Conservation (phyloP, 352 stramenopile genomes). For the Phytophthora podocarpi region DNA sequence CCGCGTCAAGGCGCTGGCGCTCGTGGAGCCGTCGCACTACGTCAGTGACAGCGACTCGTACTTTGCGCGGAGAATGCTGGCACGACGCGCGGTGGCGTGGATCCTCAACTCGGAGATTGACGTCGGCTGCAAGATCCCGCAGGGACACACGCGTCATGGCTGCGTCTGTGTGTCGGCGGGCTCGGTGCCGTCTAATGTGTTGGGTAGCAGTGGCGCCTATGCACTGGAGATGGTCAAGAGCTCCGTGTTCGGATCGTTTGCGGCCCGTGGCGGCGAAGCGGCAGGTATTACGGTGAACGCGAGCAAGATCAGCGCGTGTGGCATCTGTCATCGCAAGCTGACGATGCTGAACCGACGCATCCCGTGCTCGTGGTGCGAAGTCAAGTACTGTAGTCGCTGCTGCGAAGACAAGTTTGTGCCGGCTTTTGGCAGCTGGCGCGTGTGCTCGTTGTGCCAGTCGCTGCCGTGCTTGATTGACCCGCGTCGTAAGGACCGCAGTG, state of each 20-base stretch:
- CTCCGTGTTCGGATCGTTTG: slow-evolving; percentile 84
- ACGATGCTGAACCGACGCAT: slow-evolving; percentile 79
- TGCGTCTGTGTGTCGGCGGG: slow-evolving; percentile 84
- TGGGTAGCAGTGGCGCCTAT: slow-evolving; percentile 75
- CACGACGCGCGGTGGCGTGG: slow-evolving; percentile 71
- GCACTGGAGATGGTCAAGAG: slow-evolving; percentile 86
- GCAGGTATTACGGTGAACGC: slow-evolving; percentile 80
- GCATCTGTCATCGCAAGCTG: slow-evolving; percentile 85
- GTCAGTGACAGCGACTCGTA: slow-evolving; percentile 76
- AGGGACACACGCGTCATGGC: slow-evolving; percentile 70
- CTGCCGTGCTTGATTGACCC: slow-evolving; percentile 85
- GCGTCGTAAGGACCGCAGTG: slow-evolving; percentile 71
- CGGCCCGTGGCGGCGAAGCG: slow-evolving; percentile 67
- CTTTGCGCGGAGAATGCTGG: slow-evolving; percentile 74
- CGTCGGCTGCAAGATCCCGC: slow-evolving; percentile 74
- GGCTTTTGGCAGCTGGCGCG: slow-evolving; percentile 74
- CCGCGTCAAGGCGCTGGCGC: slow-evolving; percentile 76
- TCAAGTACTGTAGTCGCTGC: slow-evolving; percentile 87
- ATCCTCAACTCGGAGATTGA: slow-evolving; percentile 79
- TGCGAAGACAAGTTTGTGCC: slow-evolving; percentile 89
- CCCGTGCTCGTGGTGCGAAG: slow-evolving; percentile 84
- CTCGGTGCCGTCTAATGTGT: slow-evolving; percentile 66
- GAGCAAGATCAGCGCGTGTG: slow-evolving; percentile 69
- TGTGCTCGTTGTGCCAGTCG: slow-evolving; percentile 80
- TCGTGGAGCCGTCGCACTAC: slow-evolving; percentile 86